A percentile compares a stretch with the other conserved stretches of the same genome.
These are phyloP conservation scores for Chlorella sp. DNA, from an alignment of 139 green algal genomes.

Conservation along the genomic window DNA sequence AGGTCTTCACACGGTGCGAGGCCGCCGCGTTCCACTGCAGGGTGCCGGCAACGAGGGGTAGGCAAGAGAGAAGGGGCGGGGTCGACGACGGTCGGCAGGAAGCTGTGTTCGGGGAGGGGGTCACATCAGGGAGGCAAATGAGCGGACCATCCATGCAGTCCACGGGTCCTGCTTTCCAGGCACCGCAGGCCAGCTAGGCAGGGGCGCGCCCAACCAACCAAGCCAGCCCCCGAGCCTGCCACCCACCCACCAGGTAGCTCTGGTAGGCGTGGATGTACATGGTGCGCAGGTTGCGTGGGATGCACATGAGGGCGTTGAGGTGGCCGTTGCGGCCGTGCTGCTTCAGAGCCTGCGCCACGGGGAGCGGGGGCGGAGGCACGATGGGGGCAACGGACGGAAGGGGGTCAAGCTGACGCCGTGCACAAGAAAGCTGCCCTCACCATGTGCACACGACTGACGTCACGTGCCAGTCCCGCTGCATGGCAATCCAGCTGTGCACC, in stretches of 20 bases:
- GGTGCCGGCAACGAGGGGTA: too few relatives aligned
- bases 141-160: too few relatives aligned
- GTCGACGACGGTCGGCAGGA: not conserved
- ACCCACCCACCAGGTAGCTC: constrained; percentile 68
- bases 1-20: constrained; percentile 51
- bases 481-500: not conserved
- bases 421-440: too few relatives aligned
- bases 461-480: too few relatives aligned
- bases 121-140: too few relatives aligned
- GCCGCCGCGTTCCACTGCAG: constrained; percentile 80
- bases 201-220: constrained; percentile 73
- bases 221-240: not conserved
- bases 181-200: not conserved
- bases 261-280: constrained; percentile 97
- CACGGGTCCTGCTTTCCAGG: too few relatives aligned
- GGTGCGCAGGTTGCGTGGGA: constrained; percentile 84
- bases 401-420: not conserved
- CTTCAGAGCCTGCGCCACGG: constrained; percentile 26
- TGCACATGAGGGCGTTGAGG: constrained; percentile 52
- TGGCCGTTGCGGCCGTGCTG: constrained; percentile 27
- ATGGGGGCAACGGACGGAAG: not conserved
- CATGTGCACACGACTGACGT: not conserved
- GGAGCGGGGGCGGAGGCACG: not conserved
- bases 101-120: too few relatives aligned
- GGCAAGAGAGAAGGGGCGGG: not conserved